Evolutionary conservation across 495 filamentous ascomycete species (phyloP).

Genomic region (Endocarpon pusillum): DNA sequence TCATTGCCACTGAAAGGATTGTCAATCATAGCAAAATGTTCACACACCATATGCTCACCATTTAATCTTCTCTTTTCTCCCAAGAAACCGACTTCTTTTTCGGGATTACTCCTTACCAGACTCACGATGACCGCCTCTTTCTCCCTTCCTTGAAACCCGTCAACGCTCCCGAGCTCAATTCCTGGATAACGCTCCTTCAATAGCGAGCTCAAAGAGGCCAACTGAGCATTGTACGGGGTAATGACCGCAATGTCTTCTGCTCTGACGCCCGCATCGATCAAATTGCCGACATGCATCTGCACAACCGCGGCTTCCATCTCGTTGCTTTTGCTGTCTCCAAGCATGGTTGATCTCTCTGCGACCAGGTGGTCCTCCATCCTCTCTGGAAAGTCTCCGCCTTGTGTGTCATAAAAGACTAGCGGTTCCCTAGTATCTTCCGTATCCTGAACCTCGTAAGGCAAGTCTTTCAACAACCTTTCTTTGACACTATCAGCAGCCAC

Average conservation of each 20-base stretch:
- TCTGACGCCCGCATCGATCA: constrained; percentile 63
- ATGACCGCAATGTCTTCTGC: constrained; percentile 81
- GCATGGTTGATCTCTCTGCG: constrained; percentile 33
- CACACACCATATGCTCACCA: constrained; percentile 33
- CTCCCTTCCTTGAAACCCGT: constrained; percentile 93
- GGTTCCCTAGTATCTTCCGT: constrained; percentile 83
- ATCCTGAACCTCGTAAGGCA: constrained; percentile 61
- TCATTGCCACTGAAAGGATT: constrained; percentile 68
- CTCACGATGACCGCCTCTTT: constrained; percentile 91
- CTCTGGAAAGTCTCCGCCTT: constrained; percentile 79
- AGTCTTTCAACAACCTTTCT: constrained; percentile 50
- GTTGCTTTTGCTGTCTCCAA: constrained; percentile 86
- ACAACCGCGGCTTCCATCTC: constrained; percentile 78
- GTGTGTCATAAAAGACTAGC: constrained; percentile 87
- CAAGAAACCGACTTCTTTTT: constrained; percentile 81
- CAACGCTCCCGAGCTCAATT: constrained; percentile 84
- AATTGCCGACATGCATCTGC: constrained; percentile 47
- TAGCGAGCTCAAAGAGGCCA: constrained; percentile 53
- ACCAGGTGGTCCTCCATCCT: constrained; percentile 32
- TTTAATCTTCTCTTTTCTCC: constrained; percentile 87
- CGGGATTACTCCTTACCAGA: constrained; percentile 74
- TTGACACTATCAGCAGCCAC: constrained; percentile 66
- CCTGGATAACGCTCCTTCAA: constrained; percentile 67
- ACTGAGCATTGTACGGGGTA: constrained; percentile 92
- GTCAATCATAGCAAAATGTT: constrained; percentile 5